Percentiles rank a stretch among this genome's conserved stretches.
These are phyloP conservation scores for Lanmaoa rubissima DNA, from an alignment of 768 basidiomycete genomes.

Conservation along the genomic window DNA sequence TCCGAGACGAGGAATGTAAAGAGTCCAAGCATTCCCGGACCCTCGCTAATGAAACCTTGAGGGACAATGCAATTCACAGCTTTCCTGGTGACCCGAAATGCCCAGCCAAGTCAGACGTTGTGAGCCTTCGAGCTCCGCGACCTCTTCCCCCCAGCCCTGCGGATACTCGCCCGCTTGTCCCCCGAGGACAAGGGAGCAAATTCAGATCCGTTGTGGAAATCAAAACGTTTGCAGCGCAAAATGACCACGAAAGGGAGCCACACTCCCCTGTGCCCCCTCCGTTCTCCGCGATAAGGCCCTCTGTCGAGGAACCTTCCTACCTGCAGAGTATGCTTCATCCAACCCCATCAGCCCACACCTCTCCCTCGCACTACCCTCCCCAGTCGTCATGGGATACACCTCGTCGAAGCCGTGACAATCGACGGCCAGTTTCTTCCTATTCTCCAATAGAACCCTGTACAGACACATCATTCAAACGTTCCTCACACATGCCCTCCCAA, in stretches of 20 bases:
- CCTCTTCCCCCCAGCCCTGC: constrained; percentile 29
- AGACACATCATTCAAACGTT: constrained; percentile 21
- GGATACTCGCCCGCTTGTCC: neutral
- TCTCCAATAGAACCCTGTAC: constrained; percentile 2
- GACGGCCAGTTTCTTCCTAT: constrained; percentile 2
- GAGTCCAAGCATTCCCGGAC: constrained; percentile 10
- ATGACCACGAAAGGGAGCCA: constrained; percentile 7
- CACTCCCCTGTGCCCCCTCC: constrained; percentile 35
- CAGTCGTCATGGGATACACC: constrained; percentile 23
- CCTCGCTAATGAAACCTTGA: constrained; percentile 5
- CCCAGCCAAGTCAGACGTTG: neutral
- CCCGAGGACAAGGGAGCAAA: neutral
- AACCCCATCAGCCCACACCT: constrained; percentile 17
- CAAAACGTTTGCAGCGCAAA: neutral
- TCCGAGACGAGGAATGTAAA: constrained; percentile 16
- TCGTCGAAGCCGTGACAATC: constrained; percentile 8
- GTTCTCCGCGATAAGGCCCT: constrained; percentile 31
- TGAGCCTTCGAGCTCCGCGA: constrained; percentile 10
- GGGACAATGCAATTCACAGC: neutral
- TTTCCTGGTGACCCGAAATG: constrained; percentile 1
- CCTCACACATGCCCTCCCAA: constrained; percentile 13
- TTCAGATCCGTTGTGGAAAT: constrained; percentile 1
- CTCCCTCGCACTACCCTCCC: constrained; percentile 25
- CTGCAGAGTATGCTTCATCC: constrained; percentile 24
- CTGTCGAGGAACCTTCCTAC: constrained; percentile 38